Base-by-base conservation (phyloP, 225 moss, liverwort and hornwort species). In the Rhytidiadelphus loreus region DNA sequence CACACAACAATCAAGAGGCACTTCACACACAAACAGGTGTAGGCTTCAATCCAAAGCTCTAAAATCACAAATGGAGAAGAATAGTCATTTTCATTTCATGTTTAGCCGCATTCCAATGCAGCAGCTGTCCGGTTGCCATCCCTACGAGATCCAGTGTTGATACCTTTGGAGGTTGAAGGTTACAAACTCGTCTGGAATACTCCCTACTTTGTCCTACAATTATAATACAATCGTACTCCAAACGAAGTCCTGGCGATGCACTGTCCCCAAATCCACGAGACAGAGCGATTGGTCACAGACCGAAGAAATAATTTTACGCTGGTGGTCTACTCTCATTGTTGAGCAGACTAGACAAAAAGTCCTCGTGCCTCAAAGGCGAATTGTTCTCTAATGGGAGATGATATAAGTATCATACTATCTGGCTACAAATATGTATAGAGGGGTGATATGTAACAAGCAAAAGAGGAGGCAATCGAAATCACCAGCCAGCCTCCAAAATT, bases 211-310 rank as follows among this genome's bases (percentile, higher is more conserved):
- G 24, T 83, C 87, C 90, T 88, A 80, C 26, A 89, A 86, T 79
- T 92, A 94, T 91, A 82, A 79, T 94, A 92, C 94, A 94, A 87
- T 53, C 73, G 53, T 86, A 86, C 82, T 87, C 88, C 89, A 89
- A 75, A 80, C 88, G 86, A 85, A 70, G 16, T 44, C 59, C 69
- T 69, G 69, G 58, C 41, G 9, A 83, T 53, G 85, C 64, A 13
- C 71, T 39, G 86, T 88, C 82, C 46, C 73, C 66, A 80, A 81
- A 84, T 78, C 85, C 73, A 77, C 21, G 64, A 83, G 91, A 79
- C 75, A 75, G 63, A 32, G 60, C 80, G 50, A 16, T 71, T 74
- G 85, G 71, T 89, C 81, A 82, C 77, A 79, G 85, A 87, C 86
- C 82, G 32, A 88, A 89, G 65, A 91, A 91, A 92, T 87, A 85